Conservation (phyloP, 345 rosid genomes). For the Gossypium herbaceum region DNA sequence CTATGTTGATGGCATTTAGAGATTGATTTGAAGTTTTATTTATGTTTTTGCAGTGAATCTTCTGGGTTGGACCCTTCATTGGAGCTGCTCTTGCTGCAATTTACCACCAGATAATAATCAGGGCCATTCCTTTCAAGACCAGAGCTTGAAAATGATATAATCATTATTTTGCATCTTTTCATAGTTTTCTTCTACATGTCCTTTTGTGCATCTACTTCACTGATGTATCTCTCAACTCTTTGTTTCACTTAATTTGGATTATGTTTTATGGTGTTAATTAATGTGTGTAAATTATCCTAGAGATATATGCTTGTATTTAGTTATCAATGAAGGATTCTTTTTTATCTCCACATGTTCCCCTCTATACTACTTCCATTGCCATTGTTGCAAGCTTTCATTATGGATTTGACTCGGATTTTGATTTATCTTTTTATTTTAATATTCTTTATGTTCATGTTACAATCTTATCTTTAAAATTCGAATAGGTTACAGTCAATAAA, state of each 20-base stretch:
- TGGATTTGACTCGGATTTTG: no score
- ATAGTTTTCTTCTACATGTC: slow-evolving; percentile 6
- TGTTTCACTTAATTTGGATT: neutral
- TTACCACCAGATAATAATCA: slow-evolving; percentile 64
- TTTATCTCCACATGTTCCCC: neutral
- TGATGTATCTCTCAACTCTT: neutral
- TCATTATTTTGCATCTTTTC: neutral
- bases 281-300: slow-evolving; percentile 26
- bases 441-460: no score
- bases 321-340: slow-evolving; percentile 22
- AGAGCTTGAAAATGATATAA: slow-evolving; percentile 27
- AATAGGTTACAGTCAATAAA: no score
- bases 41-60: slow-evolving; percentile 46
- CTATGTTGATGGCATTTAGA: neutral
- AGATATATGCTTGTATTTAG: neutral
- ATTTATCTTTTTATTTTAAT: no score
- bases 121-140: slow-evolving; percentile 67
- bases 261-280: neutral
- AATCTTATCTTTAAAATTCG: no score
- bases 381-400: neutral
- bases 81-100: slow-evolving; percentile 75
- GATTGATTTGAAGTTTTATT: neutral
- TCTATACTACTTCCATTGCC: neutral
- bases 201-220: neutral
- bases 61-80: slow-evolving; percentile 75